Conservation (phyloP, 2,329 filamentous ascomycete species). For the Teratosphaeria epicoccoides region DNA sequence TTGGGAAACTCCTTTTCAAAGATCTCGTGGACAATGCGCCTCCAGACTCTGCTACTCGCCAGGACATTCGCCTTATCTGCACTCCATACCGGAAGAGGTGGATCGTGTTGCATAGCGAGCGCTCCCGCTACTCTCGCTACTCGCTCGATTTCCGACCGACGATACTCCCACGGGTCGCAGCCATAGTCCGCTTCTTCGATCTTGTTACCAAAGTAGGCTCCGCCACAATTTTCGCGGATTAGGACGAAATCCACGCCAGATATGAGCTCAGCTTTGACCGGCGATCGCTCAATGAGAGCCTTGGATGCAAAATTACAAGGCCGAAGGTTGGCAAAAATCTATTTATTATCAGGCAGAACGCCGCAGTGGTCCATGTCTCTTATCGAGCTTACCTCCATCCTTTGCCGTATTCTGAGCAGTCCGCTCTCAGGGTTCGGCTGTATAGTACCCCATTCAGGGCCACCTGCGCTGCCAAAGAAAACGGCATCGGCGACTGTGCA, state of each 20-base stretch:
- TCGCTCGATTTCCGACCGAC: constrained; percentile 36
- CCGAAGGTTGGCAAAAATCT: constrained; percentile 40
- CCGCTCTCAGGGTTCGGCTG: constrained; percentile 38
- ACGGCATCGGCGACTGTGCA: constrained; percentile 35
- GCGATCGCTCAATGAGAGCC: constrained; percentile 29
- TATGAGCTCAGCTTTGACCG: constrained; percentile 38
- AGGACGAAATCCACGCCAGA: constrained; percentile 40
- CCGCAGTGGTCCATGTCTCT: neutral
- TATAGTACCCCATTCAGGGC: constrained; percentile 35
- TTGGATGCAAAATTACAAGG: constrained; percentile 39
- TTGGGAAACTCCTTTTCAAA: constrained; percentile 36
- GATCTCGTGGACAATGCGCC: constrained; percentile 32
- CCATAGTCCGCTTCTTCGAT: constrained; percentile 34
- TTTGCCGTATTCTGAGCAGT: constrained; percentile 30
- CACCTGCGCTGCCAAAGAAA: constrained; percentile 40
- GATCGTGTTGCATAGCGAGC: constrained; percentile 30
- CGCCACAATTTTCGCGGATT: constrained; percentile 42
- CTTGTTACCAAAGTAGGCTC: constrained; percentile 42
- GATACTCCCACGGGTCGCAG: constrained; percentile 41
- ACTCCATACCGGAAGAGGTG: constrained; percentile 36
- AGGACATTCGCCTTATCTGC: constrained; percentile 44
- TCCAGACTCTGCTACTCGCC: constrained; percentile 41
- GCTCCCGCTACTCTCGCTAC: constrained; percentile 38
- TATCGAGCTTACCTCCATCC: constrained; percentile 27
- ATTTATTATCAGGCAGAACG: neutral